Base-by-base conservation (phyloP, 2,329 filamentous ascomycete genomes). In the Cladorrhinum sp. region DNA sequence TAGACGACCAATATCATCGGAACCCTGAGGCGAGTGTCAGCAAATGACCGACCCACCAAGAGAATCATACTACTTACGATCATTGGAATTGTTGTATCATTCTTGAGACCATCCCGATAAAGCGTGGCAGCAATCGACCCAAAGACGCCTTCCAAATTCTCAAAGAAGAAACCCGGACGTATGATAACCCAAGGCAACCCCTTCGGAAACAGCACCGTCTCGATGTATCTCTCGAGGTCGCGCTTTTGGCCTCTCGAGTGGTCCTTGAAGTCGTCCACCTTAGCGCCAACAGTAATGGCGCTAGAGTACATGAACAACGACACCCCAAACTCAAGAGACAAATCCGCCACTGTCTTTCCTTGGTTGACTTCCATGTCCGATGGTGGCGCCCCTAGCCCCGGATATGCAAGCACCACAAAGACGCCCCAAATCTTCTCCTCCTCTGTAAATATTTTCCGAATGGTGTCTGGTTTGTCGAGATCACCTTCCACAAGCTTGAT, bases 111-210 rank as follows among this genome's bases (percentile, higher is more conserved):
- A 52, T 58, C 45, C 3, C 52, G 48, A 25, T 60, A 62, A n/a
- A 64, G 16, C 10, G 57, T 57, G 2, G 56, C 48, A 9, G 38
- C 52, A 12, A 64, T 50, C 22, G 50, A 23, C 12, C 62, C 62
- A 22, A 62, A 23, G 2, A 49, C 8, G 5, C 62, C 62, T 9
- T 58, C 60, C 12, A 64, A 49, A 23, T 64, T 64, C 41, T 64
- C 62, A 49, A 59, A 62, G 54, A 64, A 64, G 57, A 64, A 60
- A 10, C 62, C 60, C 2, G 62, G 62, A 36, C 60, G 57, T 29
- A 64, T 29, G 18, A 64, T 57, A 13, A 58, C 57, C 61, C 58
- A 63, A 7, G 57, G 57, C 22, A 63, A 48, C 3, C 61, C 61
- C 25, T 52, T 49, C 18, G 41, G 41, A 2, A 51, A 54, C 45